Base-by-base conservation (phyloP, 257 asterid genomes). In the Mentha longifolia region DNA sequence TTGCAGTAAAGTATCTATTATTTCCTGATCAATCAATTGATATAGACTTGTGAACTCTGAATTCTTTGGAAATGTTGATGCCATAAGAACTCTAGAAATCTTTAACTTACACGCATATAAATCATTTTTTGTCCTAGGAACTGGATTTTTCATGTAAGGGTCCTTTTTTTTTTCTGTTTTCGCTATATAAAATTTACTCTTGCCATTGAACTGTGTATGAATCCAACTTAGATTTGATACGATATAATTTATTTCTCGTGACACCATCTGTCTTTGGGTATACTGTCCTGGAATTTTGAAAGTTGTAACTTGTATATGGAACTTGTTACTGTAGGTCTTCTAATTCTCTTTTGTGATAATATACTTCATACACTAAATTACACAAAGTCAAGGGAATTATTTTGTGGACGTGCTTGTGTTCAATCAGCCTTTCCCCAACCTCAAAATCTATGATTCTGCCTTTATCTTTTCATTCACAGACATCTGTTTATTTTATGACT, bases 1-100 rank as follows among this genome's bases (percentile, higher is more conserved):
- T 71, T 65, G 46, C 61, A 51, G 47, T 73, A 64, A 59, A 54
- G 59, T 56, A 50, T 49, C 30, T 45, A 56, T 70, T 20, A 17
- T 20, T 17, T 61, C 55, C 41, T 73, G 42, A 17, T 55, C 30
- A 22, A 57, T 50, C 28, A 47, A 64, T 61, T 62, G 43, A 63
- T 77, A 55, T 67, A 31, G 74, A 54, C 33, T 57, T 56, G 45
- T 58, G 39, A n/a, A 30, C 74, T 19, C n/a, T 41, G 60, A 50
- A 16, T 79, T 61, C 31, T 46, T 55, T 67, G 45, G 39, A 57
- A 45, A 42, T 46, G 35, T 45, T 39, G 41, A 62, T 65, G 14
- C 49, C 41, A 76, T 68, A 47, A 71, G 25, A 62, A 61, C 43
- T 20, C 35, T 47, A 42, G 35, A 17, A 7, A 6, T 42, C 41